Base-by-base conservation (phyloP, 2,329 filamentous ascomycete genomes). In the Microascus cirrosus region DNA sequence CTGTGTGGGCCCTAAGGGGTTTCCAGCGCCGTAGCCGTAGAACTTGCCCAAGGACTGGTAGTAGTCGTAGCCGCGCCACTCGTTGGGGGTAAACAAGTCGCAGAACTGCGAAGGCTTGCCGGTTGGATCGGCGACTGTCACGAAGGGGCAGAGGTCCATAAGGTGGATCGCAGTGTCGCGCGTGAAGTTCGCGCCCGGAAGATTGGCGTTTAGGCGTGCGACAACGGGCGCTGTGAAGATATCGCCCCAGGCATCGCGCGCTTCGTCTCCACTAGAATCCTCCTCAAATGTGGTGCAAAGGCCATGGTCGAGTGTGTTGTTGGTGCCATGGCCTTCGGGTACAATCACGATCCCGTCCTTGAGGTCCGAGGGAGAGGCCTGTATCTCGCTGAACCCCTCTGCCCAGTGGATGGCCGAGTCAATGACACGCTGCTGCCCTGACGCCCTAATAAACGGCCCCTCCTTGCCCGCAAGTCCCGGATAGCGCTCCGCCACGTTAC, bases 81-180 rank as follows among this genome's bases (percentile, higher is more conserved):
- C 90, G 1, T 79, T 69, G 15, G 77, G 68, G 0, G 81, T 85
- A 72, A 96, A 96, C 28, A 96, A 75, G 15, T 69, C 67, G 70
- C 92, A 96, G 71, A 96, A 95, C 0, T 76, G 73, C 0, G 90
- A 90, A 11, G 86, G 68, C 1, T 59, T 61, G 4, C 74, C 79
- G 2, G 78, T 71, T 0, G 71, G 66, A 6, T 81, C 76, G 10
- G 86, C 83, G n/a, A 95, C 83, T 0, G 89, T 93, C 63, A 87
- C 80, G 72, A 90, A 96, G 0, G 92, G 86, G 66, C 92, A 96
- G 60, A 96, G 76, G 65, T 96, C 90, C 90, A 96, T 96, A 36
- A 96, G 68, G 59, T 79, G 81, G 59, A 91, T 74, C 1, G 84
- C 82, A 36, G 93, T 84, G 1, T 73, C 66, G 13, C 76, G 67